Base-by-base conservation (phyloP, 1,284 basidiomycete genomes). In the Tremellales sp. region DNA sequence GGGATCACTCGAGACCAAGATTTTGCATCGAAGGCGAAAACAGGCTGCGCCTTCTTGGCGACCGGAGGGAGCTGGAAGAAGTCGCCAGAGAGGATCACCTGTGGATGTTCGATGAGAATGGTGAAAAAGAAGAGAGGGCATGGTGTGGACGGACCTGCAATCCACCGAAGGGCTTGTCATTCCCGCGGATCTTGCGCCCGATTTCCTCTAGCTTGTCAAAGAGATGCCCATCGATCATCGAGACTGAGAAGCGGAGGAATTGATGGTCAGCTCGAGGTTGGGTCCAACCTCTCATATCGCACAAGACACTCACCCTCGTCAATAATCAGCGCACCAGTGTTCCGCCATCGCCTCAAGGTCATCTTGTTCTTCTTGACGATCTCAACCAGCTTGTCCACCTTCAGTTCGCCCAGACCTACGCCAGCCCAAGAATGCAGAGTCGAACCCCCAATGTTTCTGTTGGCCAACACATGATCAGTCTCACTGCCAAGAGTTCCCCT, bases 31-130 rank as follows among this genome's bases (percentile, higher is more conserved):
- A 69, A 69, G 0, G 60, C 63, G 35, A 60, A 69, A 24, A 41
- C 27, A 80, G 75, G 45, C 72, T 76, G 55, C 90, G 82, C 25
- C n/a, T n/a, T n/a, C 81, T 81, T 40, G 3, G 77, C 76, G 5
- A 97, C 89, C 0, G 94, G 93, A 1, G 94, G 93, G 5, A 97
- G 76, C 67, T 97, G 93, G 73, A 90, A 95, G 73, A 97, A 98
- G 67, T 98, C 93, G 19, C 93, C 93, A 1, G 90, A 93, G 12
- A 95, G 78, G 51, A 92, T 81, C 39, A 97, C 71, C 84, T 93
- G 84, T 12, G 19, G 16, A 34, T 13, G 34, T 18, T 8, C 18
- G 8, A 18, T 10, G 9, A 10, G 29, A 31, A 16, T 31, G 29
- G 29, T 31, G 29, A 31, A 10, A 31, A 10, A 10, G 10, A 16